Base-by-base conservation (phyloP, 176 grass and related monocot species). In the Phyllostachys edulis region DNA sequence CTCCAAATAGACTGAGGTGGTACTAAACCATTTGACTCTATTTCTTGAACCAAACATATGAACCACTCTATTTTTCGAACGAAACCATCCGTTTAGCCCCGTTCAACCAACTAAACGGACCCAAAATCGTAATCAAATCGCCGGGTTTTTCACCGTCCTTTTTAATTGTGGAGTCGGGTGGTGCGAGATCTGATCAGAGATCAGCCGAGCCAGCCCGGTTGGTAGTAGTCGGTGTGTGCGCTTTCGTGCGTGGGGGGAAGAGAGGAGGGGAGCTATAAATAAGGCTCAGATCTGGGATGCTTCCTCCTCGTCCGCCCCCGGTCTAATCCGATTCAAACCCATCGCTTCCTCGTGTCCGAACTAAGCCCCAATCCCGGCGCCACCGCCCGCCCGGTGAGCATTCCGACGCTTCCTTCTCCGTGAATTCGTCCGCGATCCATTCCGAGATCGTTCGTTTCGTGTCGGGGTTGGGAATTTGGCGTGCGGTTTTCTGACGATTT, bases 261-360 rank as follows among this genome's bases (percentile, higher is more conserved):
- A 7, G 40, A 10, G 4, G 60, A 6, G 20, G 64, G 71, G 75
- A 34, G 39, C 80, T 84, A 90, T 87, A 90, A 87, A 80, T 90
- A 84, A 4, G 51, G 24, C 51, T 69, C 85, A 84, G 89, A 90
- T 87, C 89, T 90, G 76, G 57, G 75, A 54, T 63, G 73, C 56
- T 82, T 63, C 69, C 60, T 86, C 88, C 37, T 90, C 88, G 79
- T 83, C 84, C 38, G 46, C 55, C 64, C 12, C 54, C 72, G 59
- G 85, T 75, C 85, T 84, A 69, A 76, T 87, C 76, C 75, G 69
- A 91, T 87, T 91, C 89, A 90, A 90, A 90, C 84, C 57, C 73
- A 60, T 27, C 56, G 71, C 61, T 80, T 80, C 87, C 75, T 37
- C 87, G 82, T 85, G 73, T 83, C 83, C 56, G n/a, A 77, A 34